phyloP scores from a whole-genome alignment of 2,329 filamentous ascomycete genomes.

The Ramularia endophylla region DNA sequence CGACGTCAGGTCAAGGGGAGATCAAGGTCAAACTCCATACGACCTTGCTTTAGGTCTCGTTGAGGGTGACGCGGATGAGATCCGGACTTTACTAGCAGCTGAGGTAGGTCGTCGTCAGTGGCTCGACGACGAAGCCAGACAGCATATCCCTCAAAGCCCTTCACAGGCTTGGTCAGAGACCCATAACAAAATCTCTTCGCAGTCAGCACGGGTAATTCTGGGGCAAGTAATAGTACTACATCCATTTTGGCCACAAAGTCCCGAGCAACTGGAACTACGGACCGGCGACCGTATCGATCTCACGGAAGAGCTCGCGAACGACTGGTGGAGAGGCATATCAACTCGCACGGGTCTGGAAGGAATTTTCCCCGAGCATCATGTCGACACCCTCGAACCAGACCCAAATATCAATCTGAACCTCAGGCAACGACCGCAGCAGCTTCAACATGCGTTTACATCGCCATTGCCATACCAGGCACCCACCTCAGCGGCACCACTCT shows the following conservation, averaged over 20 bases:
- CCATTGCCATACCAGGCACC: not conserved
- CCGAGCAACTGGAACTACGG: not conserved
- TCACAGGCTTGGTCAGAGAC: not conserved
- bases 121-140: not conserved
- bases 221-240: not conserved
- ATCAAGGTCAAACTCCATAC: not conserved
- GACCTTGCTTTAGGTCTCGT: not conserved
- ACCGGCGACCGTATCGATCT: not conserved
- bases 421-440: not conserved
- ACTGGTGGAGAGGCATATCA: not conserved
- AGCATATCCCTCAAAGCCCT: not conserved
- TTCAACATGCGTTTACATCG: not conserved
- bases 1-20: not conserved
- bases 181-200: too few species aligned
- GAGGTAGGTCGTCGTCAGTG: not conserved
- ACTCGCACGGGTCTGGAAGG: not conserved
- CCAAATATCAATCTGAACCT: too few species aligned
- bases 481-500: not conserved
- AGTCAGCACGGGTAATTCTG: too few species aligned
- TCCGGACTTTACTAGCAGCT: not conserved
- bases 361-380: not conserved
- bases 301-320: not conserved
- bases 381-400: not conserved
- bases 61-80: not conserved
- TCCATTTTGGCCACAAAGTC: not conserved